These are phyloP conservation scores for Pseudocercospora cruenta DNA, from an alignment of 2,329 filamentous ascomycete species.

Conservation along the genomic window DNA sequence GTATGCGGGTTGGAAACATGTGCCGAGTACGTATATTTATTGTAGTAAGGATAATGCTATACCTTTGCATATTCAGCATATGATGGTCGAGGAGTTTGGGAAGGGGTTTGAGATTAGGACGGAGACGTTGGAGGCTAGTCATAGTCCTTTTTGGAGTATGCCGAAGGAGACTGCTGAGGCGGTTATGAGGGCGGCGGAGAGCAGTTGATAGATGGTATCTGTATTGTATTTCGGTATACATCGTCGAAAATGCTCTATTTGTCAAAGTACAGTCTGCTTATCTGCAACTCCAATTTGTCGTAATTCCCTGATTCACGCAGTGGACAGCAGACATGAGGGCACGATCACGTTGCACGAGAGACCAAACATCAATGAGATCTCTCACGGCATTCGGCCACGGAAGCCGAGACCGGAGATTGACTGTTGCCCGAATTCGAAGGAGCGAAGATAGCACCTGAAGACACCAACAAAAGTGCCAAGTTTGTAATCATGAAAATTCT, in stretches of 20 bases:
- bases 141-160: constrained; percentile 35
- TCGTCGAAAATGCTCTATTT: no score
- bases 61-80: constrained; percentile 42
- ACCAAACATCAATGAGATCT: no score
- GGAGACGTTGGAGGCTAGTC: constrained; percentile 30
- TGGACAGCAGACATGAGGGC: no score
- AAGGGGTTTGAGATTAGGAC: constrained; percentile 25
- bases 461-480: background rate
- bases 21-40: constrained; percentile 47
- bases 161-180: constrained; percentile 30
- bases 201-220: background rate
- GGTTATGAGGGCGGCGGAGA: constrained; percentile 26
- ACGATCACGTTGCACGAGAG: no score
- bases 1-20: constrained; percentile 45
- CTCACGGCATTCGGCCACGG: background rate
- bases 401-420: background rate
- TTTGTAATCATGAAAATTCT: constrained; percentile 11
- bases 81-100: constrained; percentile 37
- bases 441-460: background rate
- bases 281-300: no score
- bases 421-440: background rate
- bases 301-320: no score
- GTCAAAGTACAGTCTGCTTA: no score
- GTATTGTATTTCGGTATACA: background rate
- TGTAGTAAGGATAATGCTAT: constrained; percentile 47